Evolutionary conservation across 2,329 filamentous ascomycete genomes (phyloP).

Genomic region (Chaetomium globosum): DNA sequence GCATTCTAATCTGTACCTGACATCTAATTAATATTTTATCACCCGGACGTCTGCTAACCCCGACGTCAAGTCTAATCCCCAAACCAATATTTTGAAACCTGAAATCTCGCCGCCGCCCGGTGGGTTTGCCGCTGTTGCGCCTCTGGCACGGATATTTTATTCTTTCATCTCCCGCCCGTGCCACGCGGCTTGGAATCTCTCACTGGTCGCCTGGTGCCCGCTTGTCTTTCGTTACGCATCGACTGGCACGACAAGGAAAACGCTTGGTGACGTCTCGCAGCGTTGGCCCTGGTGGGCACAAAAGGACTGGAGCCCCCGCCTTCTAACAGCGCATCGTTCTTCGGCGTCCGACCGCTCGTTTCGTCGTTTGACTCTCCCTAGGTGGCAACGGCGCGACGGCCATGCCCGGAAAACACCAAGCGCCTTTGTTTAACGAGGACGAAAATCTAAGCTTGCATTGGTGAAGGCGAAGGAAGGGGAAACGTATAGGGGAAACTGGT

Average conservation of each 20-base stretch:
- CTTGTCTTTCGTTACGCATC: background rate
- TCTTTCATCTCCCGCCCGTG: conserved; percentile 11
- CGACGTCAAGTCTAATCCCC: conserved; percentile 1
- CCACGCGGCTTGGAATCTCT: background rate
- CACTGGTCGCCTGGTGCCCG: background rate
- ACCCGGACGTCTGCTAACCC: background rate
- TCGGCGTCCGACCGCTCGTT: background rate
- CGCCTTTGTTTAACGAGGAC: background rate
- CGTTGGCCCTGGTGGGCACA: background rate
- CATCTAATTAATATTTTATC: background rate
- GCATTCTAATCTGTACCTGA: background rate
- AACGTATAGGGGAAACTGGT: background rate
- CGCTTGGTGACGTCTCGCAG: background rate
- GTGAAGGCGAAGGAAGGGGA: background rate
- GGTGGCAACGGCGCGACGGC: background rate
- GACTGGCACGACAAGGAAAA: background rate
- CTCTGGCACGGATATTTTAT: background rate
- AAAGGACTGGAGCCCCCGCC: background rate
- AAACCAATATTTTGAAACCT: background rate
- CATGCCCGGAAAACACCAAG: background rate
- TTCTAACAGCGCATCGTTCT: background rate
- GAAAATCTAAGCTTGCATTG: background rate
- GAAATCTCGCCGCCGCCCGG: background rate
- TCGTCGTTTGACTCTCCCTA: background rate
- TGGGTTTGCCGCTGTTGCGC: background rate